These are phyloP conservation scores for Kluyveromyces nonfermentans DNA, from an alignment of 805 yeast species.

Conservation along the genomic window DNA sequence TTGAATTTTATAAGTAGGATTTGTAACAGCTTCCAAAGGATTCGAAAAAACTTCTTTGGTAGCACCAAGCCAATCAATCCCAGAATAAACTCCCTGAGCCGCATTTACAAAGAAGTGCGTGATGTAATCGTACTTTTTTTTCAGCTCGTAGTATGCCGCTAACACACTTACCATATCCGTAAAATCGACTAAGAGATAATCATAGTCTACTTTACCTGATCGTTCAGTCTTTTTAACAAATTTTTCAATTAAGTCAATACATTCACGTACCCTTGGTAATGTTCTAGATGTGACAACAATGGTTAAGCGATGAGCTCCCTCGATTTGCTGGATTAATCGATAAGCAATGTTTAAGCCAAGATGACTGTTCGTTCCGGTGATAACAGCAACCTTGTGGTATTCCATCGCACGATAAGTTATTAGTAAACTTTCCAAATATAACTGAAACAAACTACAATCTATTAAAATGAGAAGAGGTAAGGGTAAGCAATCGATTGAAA, in stretches of 20 bases:
- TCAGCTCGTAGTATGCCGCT: conserved; percentile 62
- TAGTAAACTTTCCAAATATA: neutral
- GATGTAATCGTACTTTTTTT: conserved; percentile 51
- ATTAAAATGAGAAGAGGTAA: neutral
- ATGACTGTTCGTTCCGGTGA: conserved; percentile 48
- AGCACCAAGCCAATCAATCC: conserved; percentile 82
- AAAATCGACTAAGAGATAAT: conserved; percentile 83
- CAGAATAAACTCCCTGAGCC: conserved; percentile 79
- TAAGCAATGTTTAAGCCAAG: conserved; percentile 82
- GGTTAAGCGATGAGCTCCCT: conserved; percentile 50
- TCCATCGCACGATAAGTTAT: conserved; percentile 5
- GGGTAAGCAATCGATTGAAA: too few species aligned
- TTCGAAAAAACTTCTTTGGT: conserved; percentile 50
- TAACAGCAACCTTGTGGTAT: conserved; percentile 32
- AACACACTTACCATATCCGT: conserved; percentile 79
- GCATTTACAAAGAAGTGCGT: conserved; percentile 83
- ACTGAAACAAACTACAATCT: too few species aligned
- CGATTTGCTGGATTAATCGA: conserved; percentile 56
- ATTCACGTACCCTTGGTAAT: conserved; percentile 71
- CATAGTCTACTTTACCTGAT: conserved; percentile 62
- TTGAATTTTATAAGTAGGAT: conserved; percentile 80
- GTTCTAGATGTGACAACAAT: conserved; percentile 86
- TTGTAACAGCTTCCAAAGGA: conserved; percentile 79
- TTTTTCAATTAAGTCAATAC: conserved; percentile 48
- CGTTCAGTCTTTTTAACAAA: conserved; percentile 36